A percentile compares a stretch with the other conserved stretches of the same genome.
Conservation (phyloP, 73 alveolate genomes). For the Stentor roeselii region DNA sequence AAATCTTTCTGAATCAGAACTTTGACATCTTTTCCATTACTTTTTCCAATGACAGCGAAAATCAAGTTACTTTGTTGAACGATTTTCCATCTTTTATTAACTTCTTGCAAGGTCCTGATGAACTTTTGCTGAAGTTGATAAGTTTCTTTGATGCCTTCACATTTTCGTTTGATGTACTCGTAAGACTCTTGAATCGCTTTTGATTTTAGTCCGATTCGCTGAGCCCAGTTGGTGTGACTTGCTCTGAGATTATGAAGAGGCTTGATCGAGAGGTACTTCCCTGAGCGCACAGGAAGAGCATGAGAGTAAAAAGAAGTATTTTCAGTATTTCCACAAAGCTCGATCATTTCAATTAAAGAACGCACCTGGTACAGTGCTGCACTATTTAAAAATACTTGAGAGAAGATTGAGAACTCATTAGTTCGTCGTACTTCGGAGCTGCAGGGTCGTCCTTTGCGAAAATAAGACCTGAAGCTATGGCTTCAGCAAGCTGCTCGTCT, state of each 20-base stretch:
- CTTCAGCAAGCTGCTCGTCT: background rate
- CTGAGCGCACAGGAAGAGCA: background rate
- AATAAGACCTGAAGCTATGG: background rate
- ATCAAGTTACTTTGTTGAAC: background rate
- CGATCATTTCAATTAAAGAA: background rate
- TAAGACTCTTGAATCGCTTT: background rate
- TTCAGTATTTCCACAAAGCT: background rate
- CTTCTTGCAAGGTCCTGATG: too few species aligned
- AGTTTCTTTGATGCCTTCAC: background rate
- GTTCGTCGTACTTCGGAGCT: background rate
- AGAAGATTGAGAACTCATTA: background rate
- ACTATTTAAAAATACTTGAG: background rate
- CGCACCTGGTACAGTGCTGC: background rate
- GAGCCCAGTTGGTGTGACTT: background rate
- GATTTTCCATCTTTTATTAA: background rate
- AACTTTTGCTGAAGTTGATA: background rate
- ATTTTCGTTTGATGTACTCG: too few species aligned
- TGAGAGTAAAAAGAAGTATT: background rate
- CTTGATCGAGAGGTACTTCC: background rate
- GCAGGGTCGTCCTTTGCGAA: background rate
- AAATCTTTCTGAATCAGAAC: background rate
- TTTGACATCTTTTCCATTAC: background rate
- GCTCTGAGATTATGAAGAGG: background rate
- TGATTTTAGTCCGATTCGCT: background rate
- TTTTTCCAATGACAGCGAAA: constrained; percentile 2